Evolutionary conservation across 208 protist genomes (phyloP), one percentile per base, ranked within the genome.

Genomic region (Leishmania braziliensis): DNA sequence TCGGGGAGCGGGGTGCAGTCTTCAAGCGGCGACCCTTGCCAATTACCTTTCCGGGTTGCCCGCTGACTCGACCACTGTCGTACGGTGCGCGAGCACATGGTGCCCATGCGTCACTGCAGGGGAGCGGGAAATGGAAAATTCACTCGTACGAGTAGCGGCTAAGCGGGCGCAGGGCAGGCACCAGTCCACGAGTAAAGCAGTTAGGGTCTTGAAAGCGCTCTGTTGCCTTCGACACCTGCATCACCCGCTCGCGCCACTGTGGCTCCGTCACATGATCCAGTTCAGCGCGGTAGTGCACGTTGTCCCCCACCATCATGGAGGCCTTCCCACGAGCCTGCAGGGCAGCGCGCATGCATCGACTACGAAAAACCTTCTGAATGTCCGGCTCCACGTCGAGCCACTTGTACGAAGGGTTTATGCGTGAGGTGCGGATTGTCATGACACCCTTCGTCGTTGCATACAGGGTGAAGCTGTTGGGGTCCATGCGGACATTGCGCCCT

Each of bases 331-430:
- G 89, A 39, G 39, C 74, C 77, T 36, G 33, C 63, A 96, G 84
- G 8, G 88, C 90, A 5, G 72, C 58, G 53, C 92, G 92, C 91
- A 97, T 91, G 65, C 88, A 74, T 23, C 77, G 81, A 43, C 85
- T 88, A 72, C 92, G 90, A 74, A 83, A 84, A n/a, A 95, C 87
- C 81, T 96, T 96, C 69, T 96, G 91, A 78, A 97, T 95, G 77
- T 97, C 94, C 6, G 92, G 91, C 82, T 97, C 92, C 54, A 97
- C 90, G 39, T 96, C 92, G 16, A 97, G 62, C 92, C 94, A 97
- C 84, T 93, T 93, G 88, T 93, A 96, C 1, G 72, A 79, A 6
- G 90, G 87, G 82, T 96, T 82, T 54, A 96, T 94, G 79, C 88
- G 87, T 36, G 90, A 95, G 60, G 82, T 88, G 51, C 88, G 84